phyloP scores from a whole-genome alignment of 108 stramenopile genomes.

The Schizochytrium sp. region DNA sequence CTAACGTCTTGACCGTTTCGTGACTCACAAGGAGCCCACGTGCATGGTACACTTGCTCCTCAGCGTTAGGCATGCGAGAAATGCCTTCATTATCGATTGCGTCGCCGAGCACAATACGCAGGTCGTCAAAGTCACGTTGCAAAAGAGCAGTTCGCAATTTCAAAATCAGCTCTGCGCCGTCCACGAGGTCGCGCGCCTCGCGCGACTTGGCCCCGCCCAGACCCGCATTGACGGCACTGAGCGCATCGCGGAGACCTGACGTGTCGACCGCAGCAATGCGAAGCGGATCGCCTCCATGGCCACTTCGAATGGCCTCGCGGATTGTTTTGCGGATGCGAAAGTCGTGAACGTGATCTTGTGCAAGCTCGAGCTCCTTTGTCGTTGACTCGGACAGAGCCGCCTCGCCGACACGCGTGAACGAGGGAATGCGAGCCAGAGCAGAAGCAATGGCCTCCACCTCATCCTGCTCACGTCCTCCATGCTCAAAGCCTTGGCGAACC shows the following conservation, averaged over 20 bases:
- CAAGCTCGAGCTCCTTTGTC: not conserved
- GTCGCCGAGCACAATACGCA: not conserved
- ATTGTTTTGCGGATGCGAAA: not conserved
- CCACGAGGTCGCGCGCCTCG: not conserved
- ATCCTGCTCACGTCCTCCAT: not conserved
- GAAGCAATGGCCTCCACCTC: not conserved
- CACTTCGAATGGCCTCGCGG: not conserved
- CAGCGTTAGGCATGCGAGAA: not conserved
- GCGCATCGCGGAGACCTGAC: not conserved
- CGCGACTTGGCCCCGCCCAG: not conserved
- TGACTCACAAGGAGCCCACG: not conserved
- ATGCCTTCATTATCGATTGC: not conserved
- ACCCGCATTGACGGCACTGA: not conserved
- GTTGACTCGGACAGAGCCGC: not conserved
- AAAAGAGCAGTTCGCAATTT: not conserved
- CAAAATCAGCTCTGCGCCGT: not conserved
- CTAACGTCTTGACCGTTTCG: not conserved
- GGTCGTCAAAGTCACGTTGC: not conserved
- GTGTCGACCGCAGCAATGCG: not conserved
- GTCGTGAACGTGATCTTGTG: not conserved
- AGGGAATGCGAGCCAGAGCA: not conserved
- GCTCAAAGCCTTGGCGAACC: not conserved
- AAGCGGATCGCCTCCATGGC: not conserved
- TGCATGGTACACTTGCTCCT: conserved; percentile 1
- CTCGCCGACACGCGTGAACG: not conserved